These are phyloP conservation scores for Sanghuangporus weigelae DNA, from an alignment of 1,284 basidiomycete genomes.

Conservation along the genomic window DNA sequence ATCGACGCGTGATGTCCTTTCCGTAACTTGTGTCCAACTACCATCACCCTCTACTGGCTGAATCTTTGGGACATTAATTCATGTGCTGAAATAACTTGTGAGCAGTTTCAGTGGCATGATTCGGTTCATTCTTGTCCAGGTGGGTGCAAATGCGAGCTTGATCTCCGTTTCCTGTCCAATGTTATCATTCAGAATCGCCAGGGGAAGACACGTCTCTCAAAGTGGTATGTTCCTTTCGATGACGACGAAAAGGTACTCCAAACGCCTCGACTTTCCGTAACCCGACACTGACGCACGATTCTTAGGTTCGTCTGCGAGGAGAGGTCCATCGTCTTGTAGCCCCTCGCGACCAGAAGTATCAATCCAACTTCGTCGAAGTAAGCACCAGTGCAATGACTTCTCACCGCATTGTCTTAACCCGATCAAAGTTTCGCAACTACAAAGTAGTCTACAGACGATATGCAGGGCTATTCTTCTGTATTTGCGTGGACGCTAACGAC, in stretches of 20 bases:
- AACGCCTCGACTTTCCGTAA: slow-evolving; percentile 9
- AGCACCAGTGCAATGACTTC: slow-evolving; percentile 23
- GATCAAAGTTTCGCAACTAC: slow-evolving; percentile 82
- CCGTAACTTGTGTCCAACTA: not conserved
- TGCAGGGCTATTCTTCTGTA: slow-evolving; percentile 96
- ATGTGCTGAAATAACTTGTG: not conserved
- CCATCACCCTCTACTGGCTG: not conserved
- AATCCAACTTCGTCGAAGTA: slow-evolving; percentile 99
- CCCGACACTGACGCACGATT: not conserved
- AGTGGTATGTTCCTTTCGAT: slow-evolving; percentile 96
- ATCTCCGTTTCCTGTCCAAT: not conserved
- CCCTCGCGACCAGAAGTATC: slow-evolving; percentile 97
- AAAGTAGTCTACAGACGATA: slow-evolving; percentile 95
- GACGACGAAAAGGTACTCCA: slow-evolving; percentile 82
- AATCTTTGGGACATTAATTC: not conserved
- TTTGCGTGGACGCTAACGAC: slow-evolving; percentile 97
- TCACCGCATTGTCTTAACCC: not conserved
- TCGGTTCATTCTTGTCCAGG: slow-evolving; percentile 91
- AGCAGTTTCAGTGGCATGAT: slow-evolving; percentile 53
- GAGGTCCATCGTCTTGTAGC: slow-evolving; percentile 96
- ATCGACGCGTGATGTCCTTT: not conserved
- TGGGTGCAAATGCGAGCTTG: slow-evolving; percentile 26
- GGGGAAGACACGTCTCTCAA: slow-evolving; percentile 94
- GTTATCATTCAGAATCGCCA: slow-evolving; percentile 76
- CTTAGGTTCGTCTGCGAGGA: slow-evolving; percentile 82